These are phyloP conservation scores for Aciculosporium take DNA, from an alignment of 2,329 filamentous ascomycete species.

Conservation along the genomic window DNA sequence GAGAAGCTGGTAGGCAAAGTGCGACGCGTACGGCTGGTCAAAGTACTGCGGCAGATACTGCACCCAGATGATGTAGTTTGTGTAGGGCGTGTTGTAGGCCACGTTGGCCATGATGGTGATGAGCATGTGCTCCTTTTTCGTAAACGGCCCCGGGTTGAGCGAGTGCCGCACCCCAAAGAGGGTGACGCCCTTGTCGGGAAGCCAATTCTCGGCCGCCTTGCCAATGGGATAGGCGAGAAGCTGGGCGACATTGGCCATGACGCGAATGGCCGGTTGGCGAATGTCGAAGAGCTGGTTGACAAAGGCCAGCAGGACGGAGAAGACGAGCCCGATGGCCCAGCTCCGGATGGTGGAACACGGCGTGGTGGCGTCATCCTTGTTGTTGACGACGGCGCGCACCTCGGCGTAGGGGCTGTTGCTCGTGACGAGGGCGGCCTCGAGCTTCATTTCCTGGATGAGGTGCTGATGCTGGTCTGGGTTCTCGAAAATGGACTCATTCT, in stretches of 20 bases:
- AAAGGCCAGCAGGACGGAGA: slow-evolving; percentile 33
- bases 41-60: slow-evolving; percentile 39
- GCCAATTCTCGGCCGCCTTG: slow-evolving; percentile 31
- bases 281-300: slow-evolving; percentile 46
- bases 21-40: slow-evolving; percentile 37
- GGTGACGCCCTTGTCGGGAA: slow-evolving; percentile 37
- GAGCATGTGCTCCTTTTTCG: slow-evolving; percentile 47
- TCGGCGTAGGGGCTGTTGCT: slow-evolving; percentile 44
- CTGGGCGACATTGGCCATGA: slow-evolving; percentile 42
- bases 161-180: slow-evolving; percentile 31
- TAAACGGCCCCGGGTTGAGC: slow-evolving; percentile 42
- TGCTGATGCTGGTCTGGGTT: slow-evolving; percentile 32
- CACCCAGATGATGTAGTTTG: slow-evolving; percentile 40
- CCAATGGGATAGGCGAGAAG: slow-evolving; percentile 41
- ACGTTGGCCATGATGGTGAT: slow-evolving; percentile 50
- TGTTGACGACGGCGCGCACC: slow-evolving; percentile 40
- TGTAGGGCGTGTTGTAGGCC: slow-evolving; percentile 37
- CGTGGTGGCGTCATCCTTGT: slow-evolving; percentile 35
- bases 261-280: slow-evolving; percentile 38
- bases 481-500: slow-evolving; percentile 28
- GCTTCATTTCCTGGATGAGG: slow-evolving; percentile 38
- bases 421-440: slow-evolving; percentile 38
- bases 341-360: slow-evolving; percentile 41
- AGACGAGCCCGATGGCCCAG: slow-evolving; percentile 38
- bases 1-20: slow-evolving; percentile 40